These are phyloP conservation scores for Pythium coloratum DNA, from an alignment of 352 stramenopile species.

Conservation along the genomic window DNA sequence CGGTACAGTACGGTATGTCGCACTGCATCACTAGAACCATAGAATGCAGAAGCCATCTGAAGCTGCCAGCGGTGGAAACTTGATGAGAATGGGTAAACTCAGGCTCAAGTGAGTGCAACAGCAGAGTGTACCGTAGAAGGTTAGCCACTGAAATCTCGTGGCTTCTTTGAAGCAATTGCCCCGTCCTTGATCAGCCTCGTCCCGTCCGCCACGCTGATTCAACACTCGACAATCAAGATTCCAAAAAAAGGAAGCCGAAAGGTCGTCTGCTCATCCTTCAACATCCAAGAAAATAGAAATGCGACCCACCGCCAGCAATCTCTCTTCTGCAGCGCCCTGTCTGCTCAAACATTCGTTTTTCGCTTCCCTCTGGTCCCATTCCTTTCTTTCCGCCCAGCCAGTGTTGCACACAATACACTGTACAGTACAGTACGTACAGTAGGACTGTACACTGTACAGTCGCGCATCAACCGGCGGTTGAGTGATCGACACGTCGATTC, in stretches of 20 bases:
- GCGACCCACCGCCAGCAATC: slow-evolving; percentile 1
- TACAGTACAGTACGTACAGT: too few relatives aligned
- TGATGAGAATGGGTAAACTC: neutral
- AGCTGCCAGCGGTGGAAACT: neutral
- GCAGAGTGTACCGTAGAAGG: neutral
- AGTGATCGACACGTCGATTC: neutral
- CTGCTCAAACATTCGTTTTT: slow-evolving; percentile 7
- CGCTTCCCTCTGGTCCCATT: neutral
- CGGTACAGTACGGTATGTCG: neutral
- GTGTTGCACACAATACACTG: too few relatives aligned
- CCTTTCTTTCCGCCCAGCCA: neutral
- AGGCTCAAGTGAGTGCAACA: neutral
- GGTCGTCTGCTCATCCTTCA: slow-evolving; percentile 5
- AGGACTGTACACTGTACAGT: neutral
- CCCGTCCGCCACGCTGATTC: neutral
- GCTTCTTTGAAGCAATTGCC: neutral
- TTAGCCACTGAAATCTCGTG: neutral
- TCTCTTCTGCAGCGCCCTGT: neutral
- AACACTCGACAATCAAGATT: neutral
- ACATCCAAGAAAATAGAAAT: slow-evolving; percentile 18
- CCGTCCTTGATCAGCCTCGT: neutral
- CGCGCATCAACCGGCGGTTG: slow-evolving; percentile 1
- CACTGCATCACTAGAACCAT: neutral
- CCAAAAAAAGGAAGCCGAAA: neutral
- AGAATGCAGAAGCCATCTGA: neutral